Evolutionary conservation across 805 yeast species (phyloP).

Genomic region (Peterozyma toletana): DNA sequence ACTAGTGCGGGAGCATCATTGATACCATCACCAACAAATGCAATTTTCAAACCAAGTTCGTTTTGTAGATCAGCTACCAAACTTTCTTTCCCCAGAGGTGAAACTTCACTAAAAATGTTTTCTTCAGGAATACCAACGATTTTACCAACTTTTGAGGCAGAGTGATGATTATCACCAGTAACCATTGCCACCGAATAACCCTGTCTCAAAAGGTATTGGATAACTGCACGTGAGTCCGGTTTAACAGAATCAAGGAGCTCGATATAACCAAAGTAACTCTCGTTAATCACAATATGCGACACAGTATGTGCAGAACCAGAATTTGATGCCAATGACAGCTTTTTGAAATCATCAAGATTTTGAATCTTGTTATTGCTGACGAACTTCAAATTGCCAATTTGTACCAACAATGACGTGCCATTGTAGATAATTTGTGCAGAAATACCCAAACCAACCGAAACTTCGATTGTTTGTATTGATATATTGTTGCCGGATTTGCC

Average conservation of each 20-base stretch:
- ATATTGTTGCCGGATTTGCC: conserved; percentile 4
- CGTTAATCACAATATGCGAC: conserved; percentile 45
- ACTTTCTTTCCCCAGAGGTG: conserved; percentile 71
- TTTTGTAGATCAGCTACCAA: conserved; percentile 53
- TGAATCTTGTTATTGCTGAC: conserved; percentile 19
- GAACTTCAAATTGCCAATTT: conserved; percentile 48
- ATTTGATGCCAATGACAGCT: conserved; percentile 8
- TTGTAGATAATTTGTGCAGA: conserved; percentile 21
- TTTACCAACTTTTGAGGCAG: conserved; percentile 59
- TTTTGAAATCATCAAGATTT: conserved; percentile 14
- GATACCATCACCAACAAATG: conserved; percentile 96
- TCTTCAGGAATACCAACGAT: conserved; percentile 58
- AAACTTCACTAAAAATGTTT: conserved; percentile 66
- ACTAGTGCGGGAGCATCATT: conserved; percentile 97
- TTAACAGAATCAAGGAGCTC: conserved; percentile 65
- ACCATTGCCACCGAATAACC: conserved; percentile 74
- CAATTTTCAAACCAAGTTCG: conserved; percentile 38
- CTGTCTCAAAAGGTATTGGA: conserved; percentile 41
- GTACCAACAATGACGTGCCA: conserved; percentile 23
- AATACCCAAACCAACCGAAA: conserved; percentile 39
- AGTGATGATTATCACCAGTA: conserved; percentile 72
- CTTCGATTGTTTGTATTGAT: conserved; percentile 26
- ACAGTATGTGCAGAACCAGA: conserved; percentile 9
- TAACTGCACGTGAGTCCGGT: conserved; percentile 53
- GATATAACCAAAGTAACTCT: conserved; percentile 52